Percentiles rank a stretch among this genome's conserved stretches.
Conservation (phyloP, 768 basidiomycete species). For the Mycena rebaudengoi region DNA sequence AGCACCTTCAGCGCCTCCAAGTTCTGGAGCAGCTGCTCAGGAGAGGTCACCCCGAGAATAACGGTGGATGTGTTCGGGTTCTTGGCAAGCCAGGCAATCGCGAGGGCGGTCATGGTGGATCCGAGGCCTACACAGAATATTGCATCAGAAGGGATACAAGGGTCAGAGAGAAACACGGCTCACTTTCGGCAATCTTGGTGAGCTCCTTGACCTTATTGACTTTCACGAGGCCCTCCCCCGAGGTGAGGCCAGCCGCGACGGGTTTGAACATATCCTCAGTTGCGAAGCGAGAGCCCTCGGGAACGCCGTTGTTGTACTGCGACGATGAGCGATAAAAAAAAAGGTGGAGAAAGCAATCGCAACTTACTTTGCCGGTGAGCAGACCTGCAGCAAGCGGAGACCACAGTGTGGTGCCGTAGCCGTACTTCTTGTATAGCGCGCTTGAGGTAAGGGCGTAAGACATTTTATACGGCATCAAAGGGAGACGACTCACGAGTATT, state of each 20-base stretch:
- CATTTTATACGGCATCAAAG: neutral
- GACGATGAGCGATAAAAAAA: neutral
- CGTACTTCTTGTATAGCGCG: conserved; percentile 74
- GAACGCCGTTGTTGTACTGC: conserved; percentile 18
- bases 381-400: conserved; percentile 78
- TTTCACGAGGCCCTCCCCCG: conserved; percentile 56
- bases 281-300: conserved; percentile 74
- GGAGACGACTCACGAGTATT: conserved; percentile 62
- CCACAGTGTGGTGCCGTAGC: conserved; percentile 77
- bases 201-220: conserved; percentile 75
- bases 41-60: conserved; percentile 71
- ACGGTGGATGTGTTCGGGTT: conserved; percentile 71
- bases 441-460: conserved; percentile 33
- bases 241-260: conserved; percentile 50
- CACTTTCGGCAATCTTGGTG: conserved; percentile 70
- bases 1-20: conserved; percentile 75
- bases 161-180: conserved; percentile 27
- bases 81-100: no score
- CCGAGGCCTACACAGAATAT: conserved; percentile 54
- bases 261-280: conserved; percentile 64
- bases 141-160: neutral
- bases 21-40: conserved; percentile 72
- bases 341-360: no score
- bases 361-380: conserved; percentile 77
- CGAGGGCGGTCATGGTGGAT: conserved; percentile 64